Base-by-base conservation (phyloP, 306 rosid genomes). In the Spatholobus suberectus region DNA sequence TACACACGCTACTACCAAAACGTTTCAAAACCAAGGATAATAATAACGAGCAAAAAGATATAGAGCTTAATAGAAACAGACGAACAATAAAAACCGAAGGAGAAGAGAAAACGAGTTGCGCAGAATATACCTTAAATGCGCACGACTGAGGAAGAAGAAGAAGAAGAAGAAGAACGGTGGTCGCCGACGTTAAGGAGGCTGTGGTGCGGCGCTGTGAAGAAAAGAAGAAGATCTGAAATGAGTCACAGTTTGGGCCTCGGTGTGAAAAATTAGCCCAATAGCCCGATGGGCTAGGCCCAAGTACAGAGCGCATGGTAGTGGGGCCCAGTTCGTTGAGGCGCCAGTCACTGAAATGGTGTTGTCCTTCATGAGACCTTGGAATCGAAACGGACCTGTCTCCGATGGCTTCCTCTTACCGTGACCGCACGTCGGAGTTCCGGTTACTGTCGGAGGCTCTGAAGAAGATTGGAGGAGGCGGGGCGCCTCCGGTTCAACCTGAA, bases 401-500 rank as follows among this genome's bases (percentile, higher is more conserved):
- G 21, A 94, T 94, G 97, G 90, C 91, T 57, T 87, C 94, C 77
- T 69, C 85, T 12, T 94, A 75, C 88, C 89, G 97, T 24, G 98
- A 94, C 84, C 98, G 97, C 79, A 95, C 98, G 51, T 82, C 89
- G 65, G 97, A 95, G 93, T 95, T 95, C 85, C 92, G 88, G 65
- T 91, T 94, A 7, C 88, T 95, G 24, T 55, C 93, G 66, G 86
- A 87, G 63, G 90, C 97, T 37, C 89, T 95, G 47, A 91, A 89
- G 88, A 95, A 89, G 87, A 84, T 82, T 61, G 95, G 90, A n/a
- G 90, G 84, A 58, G 61, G 49, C 89, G 6, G 86, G 13, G 4
- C 70, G 11, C 40, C 79, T 23, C 63, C 47, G 12, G n/a, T 57
- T 66, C 91, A 77, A 38, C 35, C 84, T 14, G 89, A 81, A 18